phyloP scores from a whole-genome alignment of 2,329 filamentous ascomycete genomes.

The Colletotrichum spaethianum region DNA sequence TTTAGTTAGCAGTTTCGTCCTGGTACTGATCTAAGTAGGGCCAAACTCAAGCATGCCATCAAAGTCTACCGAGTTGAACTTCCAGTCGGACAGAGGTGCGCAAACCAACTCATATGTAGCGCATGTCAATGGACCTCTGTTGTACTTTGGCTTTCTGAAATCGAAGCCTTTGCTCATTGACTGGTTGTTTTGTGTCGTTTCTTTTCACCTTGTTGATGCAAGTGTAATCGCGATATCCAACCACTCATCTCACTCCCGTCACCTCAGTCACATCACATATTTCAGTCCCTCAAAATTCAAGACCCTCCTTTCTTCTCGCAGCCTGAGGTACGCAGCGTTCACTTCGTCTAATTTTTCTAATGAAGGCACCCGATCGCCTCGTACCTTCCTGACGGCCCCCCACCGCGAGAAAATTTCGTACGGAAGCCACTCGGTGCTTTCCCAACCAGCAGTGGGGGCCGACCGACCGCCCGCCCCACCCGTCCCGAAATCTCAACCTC shows the following conservation, averaged over 20 bases:
- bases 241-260: neutral
- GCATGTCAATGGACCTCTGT: too few relatives aligned
- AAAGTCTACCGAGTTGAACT: neutral
- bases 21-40: fast-evolving
- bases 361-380: neutral
- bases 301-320: neutral
- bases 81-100: neutral
- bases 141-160: neutral
- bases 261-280: neutral
- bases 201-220: neutral
- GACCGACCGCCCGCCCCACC: constrained; percentile 6
- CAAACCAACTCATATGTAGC: too few relatives aligned
- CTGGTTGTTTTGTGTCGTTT: neutral
- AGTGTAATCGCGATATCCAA: neutral
- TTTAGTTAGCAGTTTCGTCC: fast-evolving
- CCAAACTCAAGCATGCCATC: fast-evolving
- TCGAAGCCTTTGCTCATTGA: neutral
- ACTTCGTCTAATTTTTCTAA: neutral
- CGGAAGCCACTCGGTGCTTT: neutral
- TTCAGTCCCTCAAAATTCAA: too few relatives aligned
- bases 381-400: neutral
- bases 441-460: neutral
- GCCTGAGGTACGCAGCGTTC: neutral
- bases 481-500: neutral
- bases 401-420: constrained; percentile 8